A percentile compares a stretch with the other conserved stretches of the same genome.
phyloP scores from a whole-genome alignment of 73 alveolate species.

The Symbiodinium pilosum region DNA sequence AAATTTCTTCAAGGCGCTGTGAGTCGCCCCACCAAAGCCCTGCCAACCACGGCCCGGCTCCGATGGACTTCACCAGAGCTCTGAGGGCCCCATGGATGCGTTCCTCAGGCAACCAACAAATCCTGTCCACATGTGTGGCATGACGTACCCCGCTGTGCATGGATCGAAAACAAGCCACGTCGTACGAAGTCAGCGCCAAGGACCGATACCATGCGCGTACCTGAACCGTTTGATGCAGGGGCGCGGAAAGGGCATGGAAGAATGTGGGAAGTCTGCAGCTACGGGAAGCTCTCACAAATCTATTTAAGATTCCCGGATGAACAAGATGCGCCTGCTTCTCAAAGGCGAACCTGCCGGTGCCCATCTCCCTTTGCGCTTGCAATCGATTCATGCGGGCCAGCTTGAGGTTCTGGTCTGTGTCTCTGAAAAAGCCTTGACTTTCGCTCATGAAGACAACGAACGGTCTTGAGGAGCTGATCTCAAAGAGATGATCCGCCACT shows the following conservation, averaged over 20 bases:
- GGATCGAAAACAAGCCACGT: slow-evolving; percentile 1
- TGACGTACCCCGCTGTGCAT: no score
- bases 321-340: slow-evolving; percentile 41
- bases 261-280: no score
- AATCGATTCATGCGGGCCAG: slow-evolving; percentile 67
- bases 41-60: slow-evolving; percentile 83
- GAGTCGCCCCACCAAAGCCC: slow-evolving; percentile 91
- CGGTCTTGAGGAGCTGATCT: slow-evolving; percentile 85
- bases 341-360: slow-evolving; percentile 21
- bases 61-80: slow-evolving; percentile 29
- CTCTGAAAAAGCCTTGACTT: slow-evolving; percentile 55
- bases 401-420: not conserved
- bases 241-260: no score
- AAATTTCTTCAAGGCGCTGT: no score
- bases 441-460: slow-evolving; percentile 86
- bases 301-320: no score
- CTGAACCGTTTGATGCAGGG: not conserved
- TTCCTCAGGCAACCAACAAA: no score
- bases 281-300: no score
- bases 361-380: slow-evolving; percentile 75
- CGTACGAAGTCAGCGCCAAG: slow-evolving; percentile 61
- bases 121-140: no score
- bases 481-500: slow-evolving; percentile 9
- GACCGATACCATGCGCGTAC: slow-evolving; percentile 88
- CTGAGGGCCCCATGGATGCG: not conserved